Conservation (phyloP, 192 early-diverging fungal species). For the Backusella luteola region DNA sequence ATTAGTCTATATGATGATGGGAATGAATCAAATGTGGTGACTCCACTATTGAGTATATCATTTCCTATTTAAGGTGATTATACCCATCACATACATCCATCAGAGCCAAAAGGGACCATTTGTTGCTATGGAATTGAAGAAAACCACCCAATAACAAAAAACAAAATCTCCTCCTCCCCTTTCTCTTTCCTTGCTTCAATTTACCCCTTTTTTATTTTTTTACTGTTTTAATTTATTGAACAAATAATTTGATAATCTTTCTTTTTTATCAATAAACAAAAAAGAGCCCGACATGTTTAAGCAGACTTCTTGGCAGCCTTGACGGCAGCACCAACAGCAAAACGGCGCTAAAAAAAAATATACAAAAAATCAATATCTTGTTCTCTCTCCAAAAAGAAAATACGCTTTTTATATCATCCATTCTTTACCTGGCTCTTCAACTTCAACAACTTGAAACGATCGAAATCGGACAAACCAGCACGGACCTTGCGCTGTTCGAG, state of each 20-base stretch:
- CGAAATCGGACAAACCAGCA: too few relatives aligned
- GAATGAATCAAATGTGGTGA: too few relatives aligned
- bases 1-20: too few relatives aligned
- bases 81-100: too few relatives aligned
- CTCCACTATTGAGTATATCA: too few relatives aligned
- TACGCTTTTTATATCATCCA: background rate
- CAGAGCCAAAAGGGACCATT: too few relatives aligned
- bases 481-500: conserved; percentile 77
- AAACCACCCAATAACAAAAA: background rate
- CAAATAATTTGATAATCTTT: conserved; percentile 6
- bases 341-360: conserved; percentile 6
- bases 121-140: background rate
- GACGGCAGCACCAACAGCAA: conserved; percentile 12
- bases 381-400: background rate
- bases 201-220: conserved; percentile 1
- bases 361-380: background rate
- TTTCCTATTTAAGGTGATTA: too few relatives aligned
- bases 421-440: conserved; percentile 85
- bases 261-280: conserved; percentile 20
- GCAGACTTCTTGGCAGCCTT: conserved; percentile 7
- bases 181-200: background rate
- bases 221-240: background rate
- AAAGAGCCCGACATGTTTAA: conserved; percentile 12
- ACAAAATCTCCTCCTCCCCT: background rate
- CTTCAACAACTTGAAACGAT: conserved; percentile 97